Conservation (phyloP, 1,139 yeast species). For the Candida sp. region DNA sequence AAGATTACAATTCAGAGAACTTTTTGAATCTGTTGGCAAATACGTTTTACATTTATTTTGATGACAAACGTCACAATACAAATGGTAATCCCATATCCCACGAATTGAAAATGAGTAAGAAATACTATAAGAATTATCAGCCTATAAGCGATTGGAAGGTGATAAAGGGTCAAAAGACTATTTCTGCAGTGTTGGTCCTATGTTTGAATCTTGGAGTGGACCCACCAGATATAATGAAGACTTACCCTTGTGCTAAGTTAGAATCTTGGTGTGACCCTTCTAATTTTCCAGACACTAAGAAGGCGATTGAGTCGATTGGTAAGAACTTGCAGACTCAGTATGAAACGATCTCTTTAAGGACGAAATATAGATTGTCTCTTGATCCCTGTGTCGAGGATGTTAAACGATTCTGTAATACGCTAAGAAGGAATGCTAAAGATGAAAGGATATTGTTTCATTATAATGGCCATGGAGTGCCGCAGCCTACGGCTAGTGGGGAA, state of each 20-base stretch:
- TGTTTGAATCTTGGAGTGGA: conserved; percentile 94
- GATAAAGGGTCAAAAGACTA: conserved; percentile 88
- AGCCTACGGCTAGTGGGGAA: conserved; percentile 97
- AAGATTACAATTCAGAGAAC: conserved; percentile 62
- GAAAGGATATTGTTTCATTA: conserved; percentile 89
- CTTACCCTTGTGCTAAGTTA: conserved; percentile 88
- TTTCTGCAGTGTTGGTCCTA: conserved; percentile 88
- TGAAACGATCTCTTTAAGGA: conserved; percentile 82
- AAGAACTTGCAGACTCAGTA: conserved; percentile 84
- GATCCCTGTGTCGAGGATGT: conserved; percentile 98
- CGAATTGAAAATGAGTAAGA: conserved; percentile 43
- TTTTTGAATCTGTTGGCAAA: conserved; percentile 63
- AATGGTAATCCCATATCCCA: conserved; percentile 80
- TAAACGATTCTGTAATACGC: conserved; percentile 84
- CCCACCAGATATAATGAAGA: conserved; percentile 94
- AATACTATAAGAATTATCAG: conserved; percentile 52
- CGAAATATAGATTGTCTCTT: conserved; percentile 84
- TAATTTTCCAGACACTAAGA: conserved; percentile 79
- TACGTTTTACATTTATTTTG: conserved; percentile 76
- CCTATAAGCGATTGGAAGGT: conserved; percentile 88
- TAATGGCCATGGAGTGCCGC: conserved; percentile 99
- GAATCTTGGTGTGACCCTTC: conserved; percentile 96
- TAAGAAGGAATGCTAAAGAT: conserved; percentile 89
- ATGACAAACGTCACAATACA: conserved; percentile 88
- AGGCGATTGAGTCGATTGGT: conserved; percentile 90